These are phyloP conservation scores for Canna indica DNA, from an alignment of 176 grass and related monocot genomes.

Conservation along the genomic window DNA sequence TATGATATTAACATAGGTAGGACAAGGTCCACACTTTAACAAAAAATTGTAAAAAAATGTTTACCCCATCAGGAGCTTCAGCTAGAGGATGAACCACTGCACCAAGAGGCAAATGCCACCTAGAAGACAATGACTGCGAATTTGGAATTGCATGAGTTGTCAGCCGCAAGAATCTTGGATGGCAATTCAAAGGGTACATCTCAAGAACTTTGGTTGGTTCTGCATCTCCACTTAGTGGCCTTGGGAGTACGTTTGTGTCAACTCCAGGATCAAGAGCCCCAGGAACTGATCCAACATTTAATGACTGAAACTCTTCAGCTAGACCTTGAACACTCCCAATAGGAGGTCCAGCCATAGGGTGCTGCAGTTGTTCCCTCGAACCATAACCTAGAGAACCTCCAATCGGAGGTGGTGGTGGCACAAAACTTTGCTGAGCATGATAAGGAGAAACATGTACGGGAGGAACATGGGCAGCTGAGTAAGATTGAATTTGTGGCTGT, in stretches of 20 bases:
- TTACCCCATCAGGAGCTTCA: constrained; percentile 93
- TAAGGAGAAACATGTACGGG: constrained; percentile 3
- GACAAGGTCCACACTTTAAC: not conserved
- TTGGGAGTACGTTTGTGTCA: constrained; percentile 61
- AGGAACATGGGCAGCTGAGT: constrained; percentile 15
- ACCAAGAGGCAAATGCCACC: constrained; percentile 97
- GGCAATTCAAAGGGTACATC: constrained; percentile 65
- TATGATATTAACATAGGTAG: constrained; percentile 6
- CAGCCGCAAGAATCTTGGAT: constrained; percentile 76
- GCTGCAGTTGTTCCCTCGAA: constrained; percentile 34
- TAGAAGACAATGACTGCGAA: constrained; percentile 72
- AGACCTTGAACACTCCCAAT: constrained; percentile 47
- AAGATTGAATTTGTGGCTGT: constrained; percentile 32
- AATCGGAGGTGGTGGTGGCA: constrained; percentile 37
- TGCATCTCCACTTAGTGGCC: constrained; percentile 70
- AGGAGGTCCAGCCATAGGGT: constrained; percentile 38
- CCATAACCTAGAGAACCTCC: constrained; percentile 14
- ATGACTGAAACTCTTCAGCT: constrained; percentile 91
- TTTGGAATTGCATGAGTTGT: constrained; percentile 78
- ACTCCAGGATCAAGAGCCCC: constrained; percentile 66
- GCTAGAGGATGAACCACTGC: constrained; percentile 79
- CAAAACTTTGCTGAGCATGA: constrained; percentile 15
- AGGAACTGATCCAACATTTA: constrained; percentile 56
- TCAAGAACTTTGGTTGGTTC: constrained; percentile 53
- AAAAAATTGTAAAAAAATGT: not conserved